Base-by-base conservation (phyloP, 1,284 basidiomycete species). In the Apiotrichum sp. region DNA sequence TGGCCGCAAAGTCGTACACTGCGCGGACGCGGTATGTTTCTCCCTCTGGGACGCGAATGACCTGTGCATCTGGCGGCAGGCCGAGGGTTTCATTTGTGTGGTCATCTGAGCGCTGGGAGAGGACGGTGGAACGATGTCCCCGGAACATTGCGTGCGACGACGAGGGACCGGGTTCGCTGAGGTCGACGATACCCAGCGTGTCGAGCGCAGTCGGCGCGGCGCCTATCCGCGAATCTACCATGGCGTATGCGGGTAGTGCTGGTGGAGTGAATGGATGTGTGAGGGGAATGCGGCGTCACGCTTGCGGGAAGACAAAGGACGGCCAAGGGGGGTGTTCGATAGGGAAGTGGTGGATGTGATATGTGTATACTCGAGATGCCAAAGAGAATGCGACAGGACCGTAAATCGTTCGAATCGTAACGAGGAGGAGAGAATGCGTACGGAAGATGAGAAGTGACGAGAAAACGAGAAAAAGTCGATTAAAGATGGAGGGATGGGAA, bases 1-100 rank as follows among this genome's bases (percentile, higher is more conserved):
- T 81, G n/a, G 88, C 87, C 65, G 85, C 81, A 76, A 95, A 98
- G 77, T 93, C 88, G 75, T 96, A 98, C 56, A 91, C 80, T 6
- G 95, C 93, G 48, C 87, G 84, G 65, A 96, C 97, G 77, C 56
- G 56, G 22, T 61, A 61, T n/a, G 52, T 52, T 10, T 61, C 47
- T 14, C 59, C 59, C n/a, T 61, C 59, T 16, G 54, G 54, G 7
- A 61, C 54, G 38, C 59, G 59, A n/a, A 57, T 42, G 43, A 61
- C 56, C 40, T 57, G 52, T 16, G 52, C 40, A 36, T 62, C 52
- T 3, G 57, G 42, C 9, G 56, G 55, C 2, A 56, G 34, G n/a
- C 57, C 55, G 7, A 53, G 48, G 9, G 53, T 55, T 7, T 60
- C 52, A 48, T 58, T 53, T 3, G 51, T 44, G 31, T 50, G 43